Base-by-base conservation (phyloP, 1,284 basidiomycete species). In the Ustilago sp. region DNA sequence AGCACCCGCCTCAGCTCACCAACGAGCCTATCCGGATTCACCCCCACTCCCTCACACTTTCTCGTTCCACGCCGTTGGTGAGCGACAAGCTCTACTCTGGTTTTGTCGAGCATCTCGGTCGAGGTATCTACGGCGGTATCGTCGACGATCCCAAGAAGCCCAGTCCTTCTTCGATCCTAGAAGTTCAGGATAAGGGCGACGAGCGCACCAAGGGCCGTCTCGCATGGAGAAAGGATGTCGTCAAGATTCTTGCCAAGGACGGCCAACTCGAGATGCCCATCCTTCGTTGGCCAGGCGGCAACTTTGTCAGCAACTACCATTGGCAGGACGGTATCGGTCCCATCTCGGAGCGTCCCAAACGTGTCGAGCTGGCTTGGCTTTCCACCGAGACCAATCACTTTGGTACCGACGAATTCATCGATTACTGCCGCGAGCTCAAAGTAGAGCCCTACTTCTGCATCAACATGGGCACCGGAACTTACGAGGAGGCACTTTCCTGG, bases 261-360 rank as follows among this genome's bases (percentile, higher is more conserved):
- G 89, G 88, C 74, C 88, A 90, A 58, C 86, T 91, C 47, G 87
- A 88, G 43, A 87, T 90, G n/a, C 90, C 90, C 1, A 85, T 91
- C 71, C 87, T 91, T 50, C 83, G 90, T 52, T 91, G 90, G 88
- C 90, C 91, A 0, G 90, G 90, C 23, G 86, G 87, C 55, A 88
- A 88, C 81, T 88, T 84, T 74, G 87, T 86, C n/a, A 90, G 89
- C 78, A 90, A 90, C 74, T 91, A 91, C 83, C 89, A 90, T 57
- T 92, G 91, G 90, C 89, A 91, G 85, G 90, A 91, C 84, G 90
- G 90, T 0, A 88, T 91, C 36, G 90, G 91, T 1, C 90, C 90
- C 3, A 87, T 87, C 59, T 87, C 88, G 32, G 73, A 88, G 11
- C 87, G 91, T 35, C 90, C 89, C 41, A 88, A 89, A 34, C 85